Evolutionary conservation across 495 filamentous ascomycete genomes (phyloP).

Genomic region (Penicillium goetzii): DNA sequence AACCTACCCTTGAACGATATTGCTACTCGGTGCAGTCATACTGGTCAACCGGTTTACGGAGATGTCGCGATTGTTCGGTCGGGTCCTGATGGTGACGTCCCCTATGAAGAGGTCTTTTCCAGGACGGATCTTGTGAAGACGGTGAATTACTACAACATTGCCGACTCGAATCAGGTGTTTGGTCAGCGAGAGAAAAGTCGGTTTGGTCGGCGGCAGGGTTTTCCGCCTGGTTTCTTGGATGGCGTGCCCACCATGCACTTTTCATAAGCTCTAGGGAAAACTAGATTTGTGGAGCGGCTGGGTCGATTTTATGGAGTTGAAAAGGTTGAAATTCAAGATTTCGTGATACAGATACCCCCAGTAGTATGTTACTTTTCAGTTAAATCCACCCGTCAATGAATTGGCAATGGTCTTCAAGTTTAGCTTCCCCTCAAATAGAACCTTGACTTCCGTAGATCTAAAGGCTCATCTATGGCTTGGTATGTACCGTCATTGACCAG

Average conservation of each 20-base stretch:
- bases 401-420: background rate
- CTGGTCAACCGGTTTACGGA: background rate
- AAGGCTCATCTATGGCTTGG: background rate
- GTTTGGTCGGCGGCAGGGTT: background rate
- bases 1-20: background rate
- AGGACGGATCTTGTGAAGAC: conserved; percentile 8
- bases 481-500: background rate
- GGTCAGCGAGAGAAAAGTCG: background rate
- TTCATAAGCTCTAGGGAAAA: conserved; percentile 16
- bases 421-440: background rate
- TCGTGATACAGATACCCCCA: background rate
- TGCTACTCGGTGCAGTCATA: background rate
- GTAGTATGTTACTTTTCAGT: background rate
- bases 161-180: background rate
- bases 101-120: background rate
- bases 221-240: conserved; percentile 6
- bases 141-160: conserved; percentile 3
- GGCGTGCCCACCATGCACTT: background rate
- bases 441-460: background rate
- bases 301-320: background rate
- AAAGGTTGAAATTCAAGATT: background rate
- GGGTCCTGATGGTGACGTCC: background rate
- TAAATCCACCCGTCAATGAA: background rate
- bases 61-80: conserved; percentile 13
- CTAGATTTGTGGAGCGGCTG: too few relatives aligned